Percentiles rank a stretch among this genome's conserved stretches.
phyloP scores from a whole-genome alignment of 2,329 filamentous ascomycete species.

The Colletotrichum lini region DNA sequence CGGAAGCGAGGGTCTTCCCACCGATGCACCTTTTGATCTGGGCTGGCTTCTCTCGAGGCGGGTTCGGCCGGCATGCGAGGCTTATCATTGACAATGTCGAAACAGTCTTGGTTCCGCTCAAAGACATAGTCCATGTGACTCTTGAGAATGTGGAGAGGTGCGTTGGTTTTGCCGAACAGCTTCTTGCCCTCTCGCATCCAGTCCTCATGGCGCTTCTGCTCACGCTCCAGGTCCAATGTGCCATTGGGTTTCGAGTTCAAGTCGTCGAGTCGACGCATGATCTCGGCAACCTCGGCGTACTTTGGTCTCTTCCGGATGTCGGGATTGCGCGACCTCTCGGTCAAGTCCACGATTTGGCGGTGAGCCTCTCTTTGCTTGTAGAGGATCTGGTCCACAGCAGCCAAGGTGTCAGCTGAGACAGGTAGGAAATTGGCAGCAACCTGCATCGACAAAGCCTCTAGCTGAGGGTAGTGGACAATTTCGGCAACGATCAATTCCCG shows the following conservation, averaged over 20 bases:
- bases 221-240: constrained; percentile 92
- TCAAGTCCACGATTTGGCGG: constrained; percentile 86
- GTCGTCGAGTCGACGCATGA: constrained; percentile 88
- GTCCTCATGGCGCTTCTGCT: constrained; percentile 95
- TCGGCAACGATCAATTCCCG: constrained; percentile 94
- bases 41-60: constrained; percentile 83
- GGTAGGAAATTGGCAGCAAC: constrained; percentile 79
- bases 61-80: constrained; percentile 93
- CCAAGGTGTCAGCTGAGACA: constrained; percentile 84
- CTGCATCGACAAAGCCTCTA: constrained; percentile 91
- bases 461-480: constrained; percentile 91
- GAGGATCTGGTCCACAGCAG: constrained; percentile 89
- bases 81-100: constrained; percentile 87
- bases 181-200: constrained; percentile 99
- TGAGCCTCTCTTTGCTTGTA: constrained; percentile 97
- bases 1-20: constrained; percentile 74
- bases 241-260: constrained; percentile 94
- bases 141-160: constrained; percentile 94
- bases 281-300: constrained; percentile 90
- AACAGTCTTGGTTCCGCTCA: constrained; percentile 90
- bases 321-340: constrained; percentile 80
- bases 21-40: constrained; percentile 65
- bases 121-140: constrained; percentile 95
- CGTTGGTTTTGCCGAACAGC: constrained; percentile 97
- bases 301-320: constrained; percentile 86